A percentile compares a stretch with the other conserved stretches of the same genome.
phyloP scores from a whole-genome alignment of 1,139 yeast genomes.

The Yamadazyma epiphylla region DNA sequence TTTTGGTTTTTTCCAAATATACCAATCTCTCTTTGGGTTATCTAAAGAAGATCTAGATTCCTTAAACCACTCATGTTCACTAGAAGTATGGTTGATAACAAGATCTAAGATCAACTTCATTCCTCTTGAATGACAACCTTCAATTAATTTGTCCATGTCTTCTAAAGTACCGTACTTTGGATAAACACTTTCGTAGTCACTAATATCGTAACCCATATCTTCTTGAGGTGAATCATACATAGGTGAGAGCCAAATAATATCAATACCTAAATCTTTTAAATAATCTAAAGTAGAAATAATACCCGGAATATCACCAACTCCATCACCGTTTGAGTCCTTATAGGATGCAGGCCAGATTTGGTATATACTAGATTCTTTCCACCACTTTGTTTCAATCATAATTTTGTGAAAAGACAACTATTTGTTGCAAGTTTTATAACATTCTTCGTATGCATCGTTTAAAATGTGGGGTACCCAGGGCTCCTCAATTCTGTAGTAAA shows the following conservation, averaged over 20 bases:
- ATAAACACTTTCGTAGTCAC: constrained; percentile 49
- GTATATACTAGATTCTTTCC: constrained; percentile 55
- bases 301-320: constrained; percentile 55
- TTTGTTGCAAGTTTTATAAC: too few species aligned
- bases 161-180: constrained; percentile 52
- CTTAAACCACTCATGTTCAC: constrained; percentile 55
- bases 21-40: constrained; percentile 61
- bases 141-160: constrained; percentile 47
- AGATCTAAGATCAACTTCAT: constrained; percentile 52
- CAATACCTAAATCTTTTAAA: constrained; percentile 48
- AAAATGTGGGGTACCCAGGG: too few species aligned
- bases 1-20: constrained; percentile 51
- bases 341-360: constrained; percentile 60
- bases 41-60: constrained; percentile 48
- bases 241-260: constrained; percentile 56
- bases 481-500: too few species aligned
- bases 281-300: constrained; percentile 50
- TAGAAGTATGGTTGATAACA: constrained; percentile 57
- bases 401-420: too few species aligned
- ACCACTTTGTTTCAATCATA: constrained; percentile 31
- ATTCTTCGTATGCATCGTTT: too few species aligned
- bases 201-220: constrained; percentile 63
- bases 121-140: constrained; percentile 45
- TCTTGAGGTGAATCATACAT: constrained; percentile 57
- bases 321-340: constrained; percentile 57